These are phyloP conservation scores for Vachellia pachyceras DNA, from an alignment of 306 rosid species.

Conservation along the genomic window DNA sequence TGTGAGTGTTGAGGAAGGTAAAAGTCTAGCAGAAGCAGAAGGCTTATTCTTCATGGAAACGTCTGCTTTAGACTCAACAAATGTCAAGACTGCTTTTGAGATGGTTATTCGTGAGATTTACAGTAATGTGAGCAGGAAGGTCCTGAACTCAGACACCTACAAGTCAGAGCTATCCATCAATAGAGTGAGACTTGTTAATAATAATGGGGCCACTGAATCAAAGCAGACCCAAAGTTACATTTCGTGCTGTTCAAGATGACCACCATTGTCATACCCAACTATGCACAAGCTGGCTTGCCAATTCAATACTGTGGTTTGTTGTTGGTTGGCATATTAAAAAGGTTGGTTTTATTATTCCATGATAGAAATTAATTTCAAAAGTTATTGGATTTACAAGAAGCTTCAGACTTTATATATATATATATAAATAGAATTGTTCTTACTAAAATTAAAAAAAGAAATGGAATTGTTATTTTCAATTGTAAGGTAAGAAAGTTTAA, in stretches of 20 bases:
- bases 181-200: slow-evolving; percentile 83
- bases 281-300: slow-evolving; percentile 33
- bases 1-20: slow-evolving; percentile 89
- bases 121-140: slow-evolving; percentile 92
- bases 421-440: no score
- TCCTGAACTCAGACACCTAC: slow-evolving; percentile 87
- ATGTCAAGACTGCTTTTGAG: slow-evolving; percentile 85
- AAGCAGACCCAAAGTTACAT: slow-evolving; percentile 60
- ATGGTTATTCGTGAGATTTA: slow-evolving; percentile 86
- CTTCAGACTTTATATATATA: slow-evolving; percentile 43
- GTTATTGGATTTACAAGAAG: slow-evolving; percentile 43
- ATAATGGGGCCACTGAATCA: slow-evolving; percentile 57
- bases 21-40: slow-evolving; percentile 85
- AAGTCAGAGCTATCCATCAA: slow-evolving; percentile 90
- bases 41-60: slow-evolving; percentile 97
- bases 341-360: neutral
- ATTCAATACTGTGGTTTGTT: slow-evolving; percentile 2
- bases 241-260: slow-evolving; percentile 88
- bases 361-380: slow-evolving; percentile 4
- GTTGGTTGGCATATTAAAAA: neutral
- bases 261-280: neutral
- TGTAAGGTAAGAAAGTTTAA: slow-evolving; percentile 37
- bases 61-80: slow-evolving; percentile 87
- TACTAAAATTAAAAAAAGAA: no score
- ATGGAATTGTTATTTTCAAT: slow-evolving; percentile 34